Evolutionary conservation across 2,329 filamentous ascomycete genomes (phyloP).

Genomic region (Akanthomyces lecanii): DNA sequence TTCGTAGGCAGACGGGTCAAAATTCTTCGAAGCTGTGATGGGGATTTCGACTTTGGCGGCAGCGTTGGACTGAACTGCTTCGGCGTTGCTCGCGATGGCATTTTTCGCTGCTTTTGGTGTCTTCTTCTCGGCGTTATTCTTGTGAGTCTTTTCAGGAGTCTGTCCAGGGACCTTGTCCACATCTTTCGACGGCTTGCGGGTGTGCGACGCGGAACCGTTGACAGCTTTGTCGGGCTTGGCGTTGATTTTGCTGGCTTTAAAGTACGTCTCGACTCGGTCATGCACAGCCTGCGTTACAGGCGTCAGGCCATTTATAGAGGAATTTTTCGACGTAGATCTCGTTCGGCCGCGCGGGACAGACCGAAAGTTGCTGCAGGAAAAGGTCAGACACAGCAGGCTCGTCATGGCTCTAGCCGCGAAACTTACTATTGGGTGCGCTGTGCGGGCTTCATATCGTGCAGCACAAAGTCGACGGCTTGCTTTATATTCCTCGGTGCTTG

Average conservation of each 20-base stretch:
- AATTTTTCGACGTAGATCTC: slow-evolving; percentile 24
- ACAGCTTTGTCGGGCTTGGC: slow-evolving; percentile 13
- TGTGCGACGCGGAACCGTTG: slow-evolving; percentile 9
- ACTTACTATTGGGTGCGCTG: slow-evolving; percentile 65
- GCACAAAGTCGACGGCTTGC: slow-evolving; percentile 68
- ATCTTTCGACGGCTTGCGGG: slow-evolving; percentile 18
- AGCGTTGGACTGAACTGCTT: slow-evolving; percentile 33
- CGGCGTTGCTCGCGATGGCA: slow-evolving; percentile 20
- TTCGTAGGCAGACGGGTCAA: slow-evolving; percentile 35
- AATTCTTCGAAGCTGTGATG: slow-evolving; percentile 41
- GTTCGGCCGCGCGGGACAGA: slow-evolving; percentile 23
- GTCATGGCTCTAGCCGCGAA: neutral
- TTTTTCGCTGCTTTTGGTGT: neutral
- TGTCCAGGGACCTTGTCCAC: neutral
- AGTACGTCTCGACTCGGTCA: slow-evolving; percentile 37
- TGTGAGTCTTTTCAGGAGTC: neutral
- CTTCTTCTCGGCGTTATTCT: neutral
- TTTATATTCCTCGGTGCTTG: slow-evolving; percentile 63
- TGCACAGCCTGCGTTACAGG: slow-evolving; percentile 44
- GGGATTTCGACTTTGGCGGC: slow-evolving; percentile 43
- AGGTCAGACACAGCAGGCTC: neutral
- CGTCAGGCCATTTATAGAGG: slow-evolving; percentile 40
- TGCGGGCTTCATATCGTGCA: slow-evolving; percentile 68
- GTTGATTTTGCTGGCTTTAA: slow-evolving; percentile 36
- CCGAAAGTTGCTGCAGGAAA: slow-evolving; percentile 51